Evolutionary conservation across 768 basidiomycete genomes (phyloP).

Genomic region (Mycena crocata): DNA sequence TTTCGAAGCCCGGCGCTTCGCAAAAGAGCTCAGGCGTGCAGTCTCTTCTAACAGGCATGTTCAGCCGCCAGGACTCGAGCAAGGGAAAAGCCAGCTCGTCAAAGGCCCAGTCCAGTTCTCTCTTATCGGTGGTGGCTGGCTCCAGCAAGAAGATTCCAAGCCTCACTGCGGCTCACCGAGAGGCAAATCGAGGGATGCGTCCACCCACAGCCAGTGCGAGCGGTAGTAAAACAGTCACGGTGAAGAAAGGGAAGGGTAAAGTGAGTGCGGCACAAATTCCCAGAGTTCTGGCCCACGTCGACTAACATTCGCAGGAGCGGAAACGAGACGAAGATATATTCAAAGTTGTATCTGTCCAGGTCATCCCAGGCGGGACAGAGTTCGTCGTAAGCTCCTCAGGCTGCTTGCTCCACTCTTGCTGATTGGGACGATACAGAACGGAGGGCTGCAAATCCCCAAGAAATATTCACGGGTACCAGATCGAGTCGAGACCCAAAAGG

Average conservation of each 20-base stretch:
- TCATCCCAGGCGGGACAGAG: background rate
- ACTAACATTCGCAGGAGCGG: background rate
- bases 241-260: background rate
- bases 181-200: background rate
- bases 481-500: background rate
- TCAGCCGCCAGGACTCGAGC: background rate
- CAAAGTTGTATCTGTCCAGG: background rate
- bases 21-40: background rate
- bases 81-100: background rate
- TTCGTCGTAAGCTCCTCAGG: background rate
- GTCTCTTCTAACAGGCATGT: background rate
- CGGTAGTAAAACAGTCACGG: background rate
- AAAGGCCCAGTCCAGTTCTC: no score
- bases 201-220: no score
- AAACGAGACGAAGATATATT: background rate
- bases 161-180: background rate
- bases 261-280: no score
- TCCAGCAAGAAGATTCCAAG: background rate
- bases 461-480: background rate
- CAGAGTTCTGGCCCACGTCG: no score
- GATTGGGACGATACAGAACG: background rate
- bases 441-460: background rate
- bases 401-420: background rate
- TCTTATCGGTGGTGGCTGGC: no score
- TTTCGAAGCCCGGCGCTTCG: background rate